A percentile compares a stretch with the other conserved stretches of the same genome.
phyloP scores from a whole-genome alignment of 257 asterid genomes.

The Nemophila menziesii region DNA sequence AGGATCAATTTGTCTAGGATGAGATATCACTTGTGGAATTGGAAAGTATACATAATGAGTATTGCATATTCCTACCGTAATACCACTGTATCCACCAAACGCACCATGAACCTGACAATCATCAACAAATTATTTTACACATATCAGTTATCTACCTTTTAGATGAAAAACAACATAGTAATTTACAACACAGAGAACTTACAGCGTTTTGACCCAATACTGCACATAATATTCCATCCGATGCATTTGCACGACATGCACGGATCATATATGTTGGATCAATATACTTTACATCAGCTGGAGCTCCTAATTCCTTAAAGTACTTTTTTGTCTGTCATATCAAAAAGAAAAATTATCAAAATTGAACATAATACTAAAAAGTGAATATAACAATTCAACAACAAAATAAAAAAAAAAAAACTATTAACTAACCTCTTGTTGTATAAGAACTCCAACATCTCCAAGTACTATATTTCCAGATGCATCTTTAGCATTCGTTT shows the following conservation, averaged over 20 bases:
- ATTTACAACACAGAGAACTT: constrained; percentile 25
- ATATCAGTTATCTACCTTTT: background rate
- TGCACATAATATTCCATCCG: constrained; percentile 90
- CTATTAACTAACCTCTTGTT: constrained; percentile 58
- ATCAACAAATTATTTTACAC: background rate
- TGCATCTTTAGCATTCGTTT: constrained; percentile 82
- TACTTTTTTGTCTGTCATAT: constrained; percentile 52
- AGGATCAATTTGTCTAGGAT: constrained; percentile 58
- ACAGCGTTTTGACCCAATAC: constrained; percentile 99
- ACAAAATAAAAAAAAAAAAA: constrained; percentile 3
- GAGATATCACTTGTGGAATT: constrained; percentile 73
- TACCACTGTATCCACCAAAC: constrained; percentile 92
- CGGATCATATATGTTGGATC: constrained; percentile 99
- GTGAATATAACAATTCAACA: background rate
- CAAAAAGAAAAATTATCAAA: background rate
- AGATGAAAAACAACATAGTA: background rate
- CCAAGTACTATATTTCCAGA: constrained; percentile 75
- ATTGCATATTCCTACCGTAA: constrained; percentile 90
- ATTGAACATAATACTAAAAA: no score
- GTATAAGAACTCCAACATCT: constrained; percentile 76
- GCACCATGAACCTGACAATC: constrained; percentile 91
- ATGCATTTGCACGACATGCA: constrained; percentile 97
- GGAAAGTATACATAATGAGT: constrained; percentile 90
- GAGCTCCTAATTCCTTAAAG: constrained; percentile 58
- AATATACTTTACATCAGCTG: constrained; percentile 85